Percentiles rank a stretch among this genome's conserved stretches.
Conservation (phyloP, 2,329 filamentous ascomycete genomes). For the Xylariaceae sp. region DNA sequence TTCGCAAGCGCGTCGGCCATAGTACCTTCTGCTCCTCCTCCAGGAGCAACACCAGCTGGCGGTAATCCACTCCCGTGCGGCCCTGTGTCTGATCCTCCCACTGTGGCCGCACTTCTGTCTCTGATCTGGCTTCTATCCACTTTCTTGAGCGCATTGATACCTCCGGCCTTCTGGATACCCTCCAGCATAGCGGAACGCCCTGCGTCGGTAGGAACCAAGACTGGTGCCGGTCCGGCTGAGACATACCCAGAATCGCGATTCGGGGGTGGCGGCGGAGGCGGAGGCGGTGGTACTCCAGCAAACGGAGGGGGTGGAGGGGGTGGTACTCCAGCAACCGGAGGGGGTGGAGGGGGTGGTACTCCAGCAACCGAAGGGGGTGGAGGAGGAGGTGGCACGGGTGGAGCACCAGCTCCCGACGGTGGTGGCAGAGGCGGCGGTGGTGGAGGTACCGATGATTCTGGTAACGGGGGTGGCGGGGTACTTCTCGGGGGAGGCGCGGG, state of each 20-base stretch:
- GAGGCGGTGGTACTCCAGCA: conserved; percentile 41
- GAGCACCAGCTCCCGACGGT: conserved; percentile 12
- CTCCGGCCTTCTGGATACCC: conserved; percentile 73
- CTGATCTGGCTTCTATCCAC: conserved; percentile 73
- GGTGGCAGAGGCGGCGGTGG: conserved; percentile 31
- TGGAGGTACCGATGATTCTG: conserved; percentile 35
- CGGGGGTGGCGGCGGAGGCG: conserved; percentile 48
- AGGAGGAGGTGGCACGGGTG: conserved; percentile 26
- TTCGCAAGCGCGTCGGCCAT: conserved; percentile 85
- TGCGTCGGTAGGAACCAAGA: conserved; percentile 49
- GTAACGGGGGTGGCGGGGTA: conserved; percentile 48
- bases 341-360: conserved; percentile 44
- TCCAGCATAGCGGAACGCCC: conserved; percentile 68
- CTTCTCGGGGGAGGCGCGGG: conserved; percentile 59
- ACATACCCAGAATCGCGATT: conserved; percentile 64
- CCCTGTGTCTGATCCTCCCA: conserved; percentile 59
- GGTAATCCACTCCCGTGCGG: conserved; percentile 58
- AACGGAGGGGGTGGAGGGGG: conserved; percentile 41
- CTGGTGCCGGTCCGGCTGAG: conserved; percentile 56
- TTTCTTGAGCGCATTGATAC: conserved; percentile 74
- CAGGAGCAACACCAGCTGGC: conserved; percentile 56
- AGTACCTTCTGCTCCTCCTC: conserved; percentile 63
- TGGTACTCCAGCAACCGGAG: conserved; percentile 27
- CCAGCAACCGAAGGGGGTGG: conserved; percentile 22
- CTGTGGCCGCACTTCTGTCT: conserved; percentile 70